Base-by-base conservation (phyloP, 306 rosid species). In the Psophocarpus tetragonolobus region DNA sequence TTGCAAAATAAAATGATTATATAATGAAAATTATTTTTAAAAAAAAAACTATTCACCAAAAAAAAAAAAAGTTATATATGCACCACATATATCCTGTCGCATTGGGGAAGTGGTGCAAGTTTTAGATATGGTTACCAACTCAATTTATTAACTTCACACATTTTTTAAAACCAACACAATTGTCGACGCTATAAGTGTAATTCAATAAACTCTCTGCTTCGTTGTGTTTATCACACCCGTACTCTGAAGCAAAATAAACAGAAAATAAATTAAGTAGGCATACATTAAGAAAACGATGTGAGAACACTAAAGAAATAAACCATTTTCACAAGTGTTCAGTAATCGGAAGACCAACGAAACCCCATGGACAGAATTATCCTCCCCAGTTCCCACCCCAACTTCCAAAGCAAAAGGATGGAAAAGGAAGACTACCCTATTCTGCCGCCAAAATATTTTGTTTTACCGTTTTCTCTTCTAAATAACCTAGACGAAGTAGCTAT, bases 361-460 rank as follows among this genome's bases (percentile, higher is more conserved):
- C 6, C 26, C 21, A 70, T 35, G 70, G 17, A 36, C 70, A 39
- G 54, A 72, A 20, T 32, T 53, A 75, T 24, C 67, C 80, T 15
- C 26, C 50, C 53, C 74, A 54, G 76, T 15, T 20, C 50, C 53
- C 74, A 54, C 48, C 47, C 17, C 15, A 41, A 69, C 66, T 51
- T 50, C 11, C 63, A 29, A 56, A 58, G 42, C 21, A 39, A 17
- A 39, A 17, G 38, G 39, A 73, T 27, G 13, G 50, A 42, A 23
- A 13, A 11, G 76, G 17, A 39, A 53, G 80, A n/a, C 73, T 48
- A 58, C 58, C 57, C 36, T 18, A 58, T 53, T 50, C 78, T 24
- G 76, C 74, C 69, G 30, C 68, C 74, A 73, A 67, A 54, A 9
- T 36, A 61, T 51, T 41, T 36, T 26, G 41, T 63, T 42, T 42